A percentile compares a stretch with the other conserved stretches of the same genome.
These are phyloP conservation scores for Paecilomyces fulvus DNA, from an alignment of 2,329 filamentous ascomycete genomes.

Conservation along the genomic window DNA sequence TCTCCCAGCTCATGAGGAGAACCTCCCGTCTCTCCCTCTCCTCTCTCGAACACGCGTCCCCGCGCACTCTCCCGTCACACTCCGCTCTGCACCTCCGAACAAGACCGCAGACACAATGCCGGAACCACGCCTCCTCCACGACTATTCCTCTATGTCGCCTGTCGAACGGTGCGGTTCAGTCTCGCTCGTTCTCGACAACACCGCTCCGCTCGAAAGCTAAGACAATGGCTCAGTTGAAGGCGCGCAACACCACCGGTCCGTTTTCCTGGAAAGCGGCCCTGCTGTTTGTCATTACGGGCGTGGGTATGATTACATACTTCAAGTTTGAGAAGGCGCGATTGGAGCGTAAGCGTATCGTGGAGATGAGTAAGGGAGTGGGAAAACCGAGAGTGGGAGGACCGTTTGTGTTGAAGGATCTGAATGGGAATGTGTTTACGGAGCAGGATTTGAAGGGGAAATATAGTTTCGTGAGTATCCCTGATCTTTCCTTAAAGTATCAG, in stretches of 20 bases:
- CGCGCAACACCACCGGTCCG: conserved; percentile 44
- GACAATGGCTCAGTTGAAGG: conserved; percentile 33
- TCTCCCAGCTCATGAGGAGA: conserved; percentile 9
- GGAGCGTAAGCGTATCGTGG: conserved; percentile 78
- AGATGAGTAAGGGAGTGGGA: conserved; percentile 87
- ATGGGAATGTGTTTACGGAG: conserved; percentile 69
- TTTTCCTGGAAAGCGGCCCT: conserved; percentile 89
- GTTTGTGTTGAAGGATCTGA: conserved; percentile 73
- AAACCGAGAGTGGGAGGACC: conserved; percentile 85
- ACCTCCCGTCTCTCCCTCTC: conserved; percentile 6
- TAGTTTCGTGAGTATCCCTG: conserved; percentile 35
- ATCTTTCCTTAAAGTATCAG: not conserved
- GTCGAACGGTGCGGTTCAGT: not conserved
- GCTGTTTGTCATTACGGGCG: conserved; percentile 73
- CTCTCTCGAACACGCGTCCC: conserved; percentile 5
- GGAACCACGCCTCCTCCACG: conserved; percentile 7
- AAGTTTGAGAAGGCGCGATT: conserved; percentile 86
- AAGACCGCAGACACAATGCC: conserved; percentile 13
- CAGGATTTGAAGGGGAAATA: conserved; percentile 82
- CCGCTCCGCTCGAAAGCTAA: conserved; percentile 15
- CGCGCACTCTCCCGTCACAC: conserved; percentile 8
- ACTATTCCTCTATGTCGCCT: conserved; percentile 1
- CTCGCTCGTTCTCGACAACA: conserved; percentile 21
- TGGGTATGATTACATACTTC: conserved; percentile 78
- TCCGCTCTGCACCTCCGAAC: conserved; percentile 11